Conservation (phyloP, 441 rosid genomes). For the Pelargonium myrrhifolium region DNA sequence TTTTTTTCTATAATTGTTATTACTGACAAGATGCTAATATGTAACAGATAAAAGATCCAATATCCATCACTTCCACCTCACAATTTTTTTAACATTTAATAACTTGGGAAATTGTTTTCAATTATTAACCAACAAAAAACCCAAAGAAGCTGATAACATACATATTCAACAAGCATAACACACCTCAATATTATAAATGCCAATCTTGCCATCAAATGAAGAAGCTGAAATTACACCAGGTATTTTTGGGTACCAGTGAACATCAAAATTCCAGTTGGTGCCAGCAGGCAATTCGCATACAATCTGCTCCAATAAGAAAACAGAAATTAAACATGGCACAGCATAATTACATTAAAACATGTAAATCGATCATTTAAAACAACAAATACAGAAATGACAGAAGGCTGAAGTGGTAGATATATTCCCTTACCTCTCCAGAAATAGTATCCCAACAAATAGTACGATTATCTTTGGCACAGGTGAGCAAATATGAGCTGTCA, state of each 20-base stretch:
- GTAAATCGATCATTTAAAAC: neutral
- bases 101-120: neutral
- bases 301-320: constrained; percentile 42
- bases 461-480: constrained; percentile 96
- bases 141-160: neutral
- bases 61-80: neutral
- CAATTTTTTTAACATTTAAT: neutral
- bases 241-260: constrained; percentile 96
- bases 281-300: constrained; percentile 91
- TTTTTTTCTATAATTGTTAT: neutral
- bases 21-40: neutral
- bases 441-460: constrained; percentile 96
- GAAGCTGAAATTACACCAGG: constrained; percentile 98
- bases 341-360: neutral
- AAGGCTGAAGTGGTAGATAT: constrained; percentile 6
- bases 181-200: constrained; percentile 95
- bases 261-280: constrained; percentile 96
- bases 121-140: neutral
- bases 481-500: constrained; percentile 88
- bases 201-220: constrained; percentile 96
- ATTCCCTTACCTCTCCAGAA: constrained; percentile 67
- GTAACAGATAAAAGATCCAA: neutral
- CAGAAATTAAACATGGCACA: constrained; percentile 6
- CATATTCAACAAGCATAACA: constrained; percentile 5
- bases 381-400: neutral